These are phyloP conservation scores for Choiromyces venosus DNA, from an alignment of 495 filamentous ascomycete genomes.

Conservation along the genomic window DNA sequence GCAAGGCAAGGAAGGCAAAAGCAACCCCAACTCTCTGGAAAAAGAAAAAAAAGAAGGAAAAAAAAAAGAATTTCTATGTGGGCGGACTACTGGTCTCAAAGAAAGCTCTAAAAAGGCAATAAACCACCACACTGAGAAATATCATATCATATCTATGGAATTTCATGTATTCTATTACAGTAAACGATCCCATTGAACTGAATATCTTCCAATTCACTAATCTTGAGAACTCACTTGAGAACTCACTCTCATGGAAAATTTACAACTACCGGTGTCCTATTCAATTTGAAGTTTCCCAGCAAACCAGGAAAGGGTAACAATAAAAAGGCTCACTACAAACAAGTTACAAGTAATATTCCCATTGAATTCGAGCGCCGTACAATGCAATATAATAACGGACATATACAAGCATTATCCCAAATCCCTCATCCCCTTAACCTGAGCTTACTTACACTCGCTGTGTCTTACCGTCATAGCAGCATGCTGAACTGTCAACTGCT, in stretches of 20 bases:
- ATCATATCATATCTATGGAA: neutral
- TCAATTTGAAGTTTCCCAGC: neutral
- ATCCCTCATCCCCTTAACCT: neutral
- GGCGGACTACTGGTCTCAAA: neutral
- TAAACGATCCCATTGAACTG: neutral
- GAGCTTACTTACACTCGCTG: neutral
- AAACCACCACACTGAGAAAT: neutral
- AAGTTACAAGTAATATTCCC: neutral
- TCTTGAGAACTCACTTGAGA: neutral
- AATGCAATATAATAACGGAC: neutral
- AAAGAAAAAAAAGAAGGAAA: neutral
- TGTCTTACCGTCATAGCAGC: neutral
- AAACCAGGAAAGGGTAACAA: neutral
- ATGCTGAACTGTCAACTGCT: neutral
- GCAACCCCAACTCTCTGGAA: conserved; percentile 6
- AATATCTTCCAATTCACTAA: neutral
- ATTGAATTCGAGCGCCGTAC: neutral
- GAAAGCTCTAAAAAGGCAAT: neutral
- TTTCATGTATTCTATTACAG: neutral
- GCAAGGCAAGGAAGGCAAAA: conserved; percentile 17
- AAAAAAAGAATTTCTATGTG: conserved; percentile 6
- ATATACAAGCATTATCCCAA: neutral
- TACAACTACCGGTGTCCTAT: neutral
- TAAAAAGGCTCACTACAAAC: neutral
- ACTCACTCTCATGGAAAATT: neutral